Percentiles rank a stretch among this genome's conserved stretches.
phyloP scores from a whole-genome alignment of 371 early-diverging fungal species.

The Circinella umbellata region DNA sequence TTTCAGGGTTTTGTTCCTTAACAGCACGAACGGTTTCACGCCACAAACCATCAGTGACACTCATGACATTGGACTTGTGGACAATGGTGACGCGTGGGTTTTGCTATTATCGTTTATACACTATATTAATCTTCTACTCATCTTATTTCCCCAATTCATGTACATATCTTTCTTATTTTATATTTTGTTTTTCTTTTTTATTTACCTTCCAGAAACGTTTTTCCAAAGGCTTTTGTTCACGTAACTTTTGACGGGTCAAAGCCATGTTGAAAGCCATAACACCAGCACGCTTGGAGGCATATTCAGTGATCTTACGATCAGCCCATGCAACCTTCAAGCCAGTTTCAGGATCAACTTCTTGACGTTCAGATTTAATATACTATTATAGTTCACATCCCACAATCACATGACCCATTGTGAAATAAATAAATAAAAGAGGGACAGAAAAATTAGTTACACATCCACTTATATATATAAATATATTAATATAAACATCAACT shows the following conservation, averaged over 20 bases:
- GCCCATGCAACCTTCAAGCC: slow-evolving; percentile 82
- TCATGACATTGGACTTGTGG: slow-evolving; percentile 96
- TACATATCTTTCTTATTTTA: neutral
- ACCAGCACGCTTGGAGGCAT: slow-evolving; percentile 85
- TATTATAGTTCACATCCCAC: slow-evolving; percentile 22
- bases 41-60: slow-evolving; percentile 93
- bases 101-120: slow-evolving; percentile 7
- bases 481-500: too few relatives aligned
- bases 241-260: slow-evolving; percentile 73
- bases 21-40: slow-evolving; percentile 86
- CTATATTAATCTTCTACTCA: neutral
- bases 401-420: too few relatives aligned
- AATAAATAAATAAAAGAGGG: too few relatives aligned
- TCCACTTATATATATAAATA: too few relatives aligned
- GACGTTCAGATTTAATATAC: slow-evolving; percentile 87
- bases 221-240: slow-evolving; percentile 60
- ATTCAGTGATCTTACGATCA: slow-evolving; percentile 87
- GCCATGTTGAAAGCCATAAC: slow-evolving; percentile 91
- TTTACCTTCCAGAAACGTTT: slow-evolving; percentile 69
- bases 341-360: slow-evolving; percentile 66
- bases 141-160: neutral
- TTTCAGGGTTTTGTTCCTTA: slow-evolving; percentile 63
- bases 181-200: neutral
- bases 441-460: neutral
- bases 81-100: slow-evolving; percentile 90